Evolutionary conservation across 768 basidiomycete species (phyloP), one percentile per base, ranked within the genome.

Genomic region (Lentinula sp.): DNA sequence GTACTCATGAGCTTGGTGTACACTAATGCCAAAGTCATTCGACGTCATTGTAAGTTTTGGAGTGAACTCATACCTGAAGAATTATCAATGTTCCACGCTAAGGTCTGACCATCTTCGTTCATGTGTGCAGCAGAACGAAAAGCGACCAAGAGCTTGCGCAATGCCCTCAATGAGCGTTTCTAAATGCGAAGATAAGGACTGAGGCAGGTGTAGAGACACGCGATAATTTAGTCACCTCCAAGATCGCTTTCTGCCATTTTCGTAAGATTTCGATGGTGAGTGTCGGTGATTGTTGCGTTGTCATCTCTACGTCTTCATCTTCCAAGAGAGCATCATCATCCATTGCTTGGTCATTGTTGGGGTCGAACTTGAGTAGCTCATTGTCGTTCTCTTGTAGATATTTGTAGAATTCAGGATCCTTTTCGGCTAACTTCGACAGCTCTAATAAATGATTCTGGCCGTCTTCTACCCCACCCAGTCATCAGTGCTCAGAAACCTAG

Each of bases 371-470:
- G 2, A 99, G 79, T n/a, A 98, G 77, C 59, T 94, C 95, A 61
- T 80, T 78, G 73, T 99, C 97, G 69, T 99, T 95, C 74, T 98
- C 93, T 76, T 95, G 89, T 2, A 99, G 80, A 70, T 95, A 99
- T 74, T 95, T 93, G 87, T 85, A 99, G 76, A 98, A 99, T 69
- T 97, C 96, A n/a, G 96, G 96, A 72, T 99, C 96, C 71, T 93
- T 94, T 73, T 96, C 90, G 1, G 92, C 92, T 39, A 99, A 83
- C 69, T 91, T 87, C 42, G 91, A 87, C 13, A 99, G 82, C 59
- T 96, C 91, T 49, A 86, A 73, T 62, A 93, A 75, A 77, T 98
- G 96, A 4, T 78, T 73, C 57, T 78, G 77, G 23, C 88, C 92
- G 60, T 91, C 89, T 57, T 88, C 90, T 87, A 70, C 46, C 23